A percentile compares a stretch with the other conserved stretches of the same genome.
Evolutionary conservation across 768 basidiomycete genomes (phyloP).

Genomic region (Candolleomyces eurysporus): DNA sequence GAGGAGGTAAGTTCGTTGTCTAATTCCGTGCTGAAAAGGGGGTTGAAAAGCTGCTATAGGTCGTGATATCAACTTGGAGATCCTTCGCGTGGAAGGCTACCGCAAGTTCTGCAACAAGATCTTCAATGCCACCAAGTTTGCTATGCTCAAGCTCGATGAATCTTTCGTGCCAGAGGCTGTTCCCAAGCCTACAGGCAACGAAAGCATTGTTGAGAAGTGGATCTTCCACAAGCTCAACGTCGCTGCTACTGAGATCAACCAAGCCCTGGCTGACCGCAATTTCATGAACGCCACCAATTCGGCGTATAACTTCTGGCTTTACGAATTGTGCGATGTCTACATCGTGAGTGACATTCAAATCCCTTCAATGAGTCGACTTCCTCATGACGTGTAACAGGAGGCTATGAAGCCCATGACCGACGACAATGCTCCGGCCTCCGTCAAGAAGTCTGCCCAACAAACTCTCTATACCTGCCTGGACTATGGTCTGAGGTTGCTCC

Average conservation of each 20-base stretch:
- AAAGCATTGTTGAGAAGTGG: constrained; percentile 93
- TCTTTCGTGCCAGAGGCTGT: constrained; percentile 72
- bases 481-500: constrained; percentile 81
- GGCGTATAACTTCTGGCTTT: constrained; percentile 94
- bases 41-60: constrained; percentile 41
- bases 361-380: not conserved
- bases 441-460: constrained; percentile 85
- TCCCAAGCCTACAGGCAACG: constrained; percentile 81
- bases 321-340: constrained; percentile 99
- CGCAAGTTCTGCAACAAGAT: constrained; percentile 99
- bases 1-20: constrained; percentile 56
- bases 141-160: constrained; percentile 94
- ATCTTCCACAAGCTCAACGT: constrained; percentile 91
- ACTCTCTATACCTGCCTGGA: constrained; percentile 96
- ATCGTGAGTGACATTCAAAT: constrained; percentile 56
- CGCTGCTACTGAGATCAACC: constrained; percentile 76
- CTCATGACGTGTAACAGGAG: constrained; percentile 54
- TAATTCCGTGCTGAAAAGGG: not conserved
- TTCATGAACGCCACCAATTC: constrained; percentile 90
- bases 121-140: constrained; percentile 98
- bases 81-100: constrained; percentile 94
- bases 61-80: constrained; percentile 96
- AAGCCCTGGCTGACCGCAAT: constrained; percentile 72
- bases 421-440: constrained; percentile 57
- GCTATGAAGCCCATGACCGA: constrained; percentile 99